Evolutionary conservation across 371 early-diverging fungal genomes (phyloP).

Genomic region (Saksenaea vasiformis): DNA sequence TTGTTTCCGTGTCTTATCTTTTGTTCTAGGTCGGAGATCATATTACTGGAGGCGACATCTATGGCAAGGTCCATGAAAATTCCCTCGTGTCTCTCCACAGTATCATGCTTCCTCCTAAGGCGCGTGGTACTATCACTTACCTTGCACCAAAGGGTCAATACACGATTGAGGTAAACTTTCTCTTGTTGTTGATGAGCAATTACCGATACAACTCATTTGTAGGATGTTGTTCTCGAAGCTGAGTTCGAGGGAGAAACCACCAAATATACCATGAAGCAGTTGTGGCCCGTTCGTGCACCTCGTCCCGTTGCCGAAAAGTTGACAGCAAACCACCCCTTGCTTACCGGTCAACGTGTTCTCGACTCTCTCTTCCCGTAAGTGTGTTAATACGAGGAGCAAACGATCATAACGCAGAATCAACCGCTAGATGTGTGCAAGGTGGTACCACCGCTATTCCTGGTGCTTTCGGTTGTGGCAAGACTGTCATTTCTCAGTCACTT

Average conservation of each 20-base stretch:
- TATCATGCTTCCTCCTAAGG: slow-evolving; percentile 97
- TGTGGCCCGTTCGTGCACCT: slow-evolving; percentile 99
- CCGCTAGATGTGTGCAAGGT: slow-evolving; percentile 93
- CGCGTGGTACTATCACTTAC: slow-evolving; percentile 94
- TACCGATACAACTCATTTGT: not conserved
- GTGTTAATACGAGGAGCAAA: too few species aligned
- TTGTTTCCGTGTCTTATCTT: not conserved
- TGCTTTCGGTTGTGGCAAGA: slow-evolving; percentile 99
- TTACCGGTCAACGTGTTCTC: slow-evolving; percentile 99
- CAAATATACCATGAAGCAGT: slow-evolving; percentile 95
- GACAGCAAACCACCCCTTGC: slow-evolving; percentile 94
- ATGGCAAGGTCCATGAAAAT: slow-evolving; percentile 97
- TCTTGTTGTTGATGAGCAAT: not conserved
- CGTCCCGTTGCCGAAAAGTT: slow-evolving; percentile 98
- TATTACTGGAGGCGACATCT: slow-evolving; percentile 98
- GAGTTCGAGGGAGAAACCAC: slow-evolving; percentile 92
- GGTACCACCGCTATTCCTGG: slow-evolving; percentile 99
- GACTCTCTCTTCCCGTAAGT: slow-evolving; percentile 98
- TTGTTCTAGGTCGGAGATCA: slow-evolving; percentile 86
- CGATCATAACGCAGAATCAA: not conserved
- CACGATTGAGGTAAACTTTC: slow-evolving; percentile 69
- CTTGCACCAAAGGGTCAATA: slow-evolving; percentile 97
- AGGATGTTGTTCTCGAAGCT: slow-evolving; percentile 93
- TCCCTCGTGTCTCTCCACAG: slow-evolving; percentile 89
- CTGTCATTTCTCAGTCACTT: slow-evolving; percentile 99